Base-by-base conservation (phyloP, 139 green algal genomes). In the Auxenochlorella pyrenoidosa region DNA sequence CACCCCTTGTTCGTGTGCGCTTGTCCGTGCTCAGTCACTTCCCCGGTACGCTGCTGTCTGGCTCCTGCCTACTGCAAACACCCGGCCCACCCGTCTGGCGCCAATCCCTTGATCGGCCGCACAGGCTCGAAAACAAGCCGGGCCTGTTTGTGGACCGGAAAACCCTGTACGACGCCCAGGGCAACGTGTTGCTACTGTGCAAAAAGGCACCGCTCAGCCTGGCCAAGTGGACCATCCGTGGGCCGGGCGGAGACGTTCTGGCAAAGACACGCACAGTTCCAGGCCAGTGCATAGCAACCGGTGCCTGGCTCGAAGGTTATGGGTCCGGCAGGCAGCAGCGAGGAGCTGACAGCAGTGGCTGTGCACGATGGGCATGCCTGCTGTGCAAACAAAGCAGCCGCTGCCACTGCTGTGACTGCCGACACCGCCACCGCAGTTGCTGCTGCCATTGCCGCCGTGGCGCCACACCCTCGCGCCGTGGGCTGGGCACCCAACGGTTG, bases 171-270 rank as follows among this genome's bases (percentile, higher is more conserved):
- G 78, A 83, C 36, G 78, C 12, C 4, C n/a, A 32, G 18, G 78
- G 51, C 34, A 71, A 34, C 0, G 24, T 28, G 34, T 4, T 83
- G 10, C 51, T 83, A 12, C 44, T 6, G 4, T 36, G 32, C 78
- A 83, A 83, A 54, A 83, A 83, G 18, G 51, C 43, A 10, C 51
- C 78, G 13, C n/a, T 83, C 41, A 54, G n/a, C 54, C 51, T 83
- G 5, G 78, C 78, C 54, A 83, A 83, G 78, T 83, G 78, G 78
- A 83, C 26, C 19, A 47, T 83, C n/a, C 47, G 12, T 0, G 24
- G 15, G n/a, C 78, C 78, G 13, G 22, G 21, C 2, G 34, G 54
- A 36, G 30, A 40, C 5, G 78, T 51, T n/a, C 18, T 71, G 51
- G 78, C 78, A 59, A 83, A 83, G 78, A 72, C 78, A 2, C 51